Percentiles rank a stretch among this genome's conserved stretches.
Conservation (phyloP, 2,329 filamentous ascomycete species). For the Claviceps paspali region DNA sequence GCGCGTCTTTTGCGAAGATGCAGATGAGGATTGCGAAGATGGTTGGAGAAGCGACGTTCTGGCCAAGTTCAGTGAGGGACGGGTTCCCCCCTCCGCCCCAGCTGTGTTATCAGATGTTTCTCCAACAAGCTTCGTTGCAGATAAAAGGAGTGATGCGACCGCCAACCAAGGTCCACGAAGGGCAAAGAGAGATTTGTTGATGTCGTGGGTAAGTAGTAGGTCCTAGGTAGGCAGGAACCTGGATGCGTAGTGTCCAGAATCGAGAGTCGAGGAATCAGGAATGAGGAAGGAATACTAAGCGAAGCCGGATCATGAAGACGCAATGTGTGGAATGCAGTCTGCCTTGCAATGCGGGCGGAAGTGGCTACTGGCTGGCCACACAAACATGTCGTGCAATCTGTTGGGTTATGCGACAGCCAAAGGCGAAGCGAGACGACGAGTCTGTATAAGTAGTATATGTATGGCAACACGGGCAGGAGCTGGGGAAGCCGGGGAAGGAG, state of each 20-base stretch:
- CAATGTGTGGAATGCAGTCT: conserved; percentile 3
- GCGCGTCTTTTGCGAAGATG: too few relatives aligned
- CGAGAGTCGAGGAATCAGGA: neutral
- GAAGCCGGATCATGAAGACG: conserved; percentile 1
- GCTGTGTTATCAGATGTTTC: too few relatives aligned
- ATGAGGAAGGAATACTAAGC: neutral
- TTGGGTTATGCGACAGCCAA: neutral
- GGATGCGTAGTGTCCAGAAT: too few relatives aligned
- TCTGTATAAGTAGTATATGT: neutral
- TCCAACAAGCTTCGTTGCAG: too few relatives aligned
- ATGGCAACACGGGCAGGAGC: neutral
- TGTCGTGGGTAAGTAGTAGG: too few relatives aligned
- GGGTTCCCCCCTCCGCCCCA: too few relatives aligned
- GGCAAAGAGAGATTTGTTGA: too few relatives aligned
- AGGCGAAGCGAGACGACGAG: neutral
- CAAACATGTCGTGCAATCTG: neutral
- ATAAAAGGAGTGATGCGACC: too few relatives aligned
- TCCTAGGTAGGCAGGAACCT: too few relatives aligned
- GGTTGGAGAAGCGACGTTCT: neutral
- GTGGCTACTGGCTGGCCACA: neutral
- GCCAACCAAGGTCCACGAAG: neutral
- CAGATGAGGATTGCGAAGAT: neutral
- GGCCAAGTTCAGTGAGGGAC: too few relatives aligned
- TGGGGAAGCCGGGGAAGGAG: neutral
- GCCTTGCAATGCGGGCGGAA: neutral